A percentile compares a stretch with the other conserved stretches of the same genome.
phyloP scores from a whole-genome alignment of 2,329 filamentous ascomycete genomes.

The Alternaria burnsii region DNA sequence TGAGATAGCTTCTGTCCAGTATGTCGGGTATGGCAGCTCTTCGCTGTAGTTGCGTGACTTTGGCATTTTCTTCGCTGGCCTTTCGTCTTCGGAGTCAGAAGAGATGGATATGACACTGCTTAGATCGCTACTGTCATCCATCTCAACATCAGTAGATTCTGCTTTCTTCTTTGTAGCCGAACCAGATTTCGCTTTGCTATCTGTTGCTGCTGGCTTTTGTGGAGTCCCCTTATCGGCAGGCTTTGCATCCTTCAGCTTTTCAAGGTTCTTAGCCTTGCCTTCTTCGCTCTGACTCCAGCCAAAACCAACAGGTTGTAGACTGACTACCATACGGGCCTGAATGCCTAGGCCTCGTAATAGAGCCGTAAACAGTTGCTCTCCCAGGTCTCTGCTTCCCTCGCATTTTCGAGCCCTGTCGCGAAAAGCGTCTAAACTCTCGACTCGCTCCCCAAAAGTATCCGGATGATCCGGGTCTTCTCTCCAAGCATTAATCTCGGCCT shows the following conservation, averaged over 20 bases:
- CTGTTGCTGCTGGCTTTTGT: slow-evolving; percentile 7
- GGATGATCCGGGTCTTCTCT: slow-evolving; percentile 69
- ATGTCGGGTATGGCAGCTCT: slow-evolving; percentile 84
- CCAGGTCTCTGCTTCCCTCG: slow-evolving; percentile 84
- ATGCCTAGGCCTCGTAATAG: slow-evolving; percentile 81
- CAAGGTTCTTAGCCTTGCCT: slow-evolving; percentile 62
- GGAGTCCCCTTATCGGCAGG: not conserved
- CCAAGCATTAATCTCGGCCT: slow-evolving; percentile 76
- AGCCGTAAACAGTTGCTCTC: slow-evolving; percentile 88
- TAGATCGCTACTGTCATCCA: slow-evolving; percentile 56
- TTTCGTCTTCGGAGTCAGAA: slow-evolving; percentile 63
- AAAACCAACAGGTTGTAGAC: slow-evolving; percentile 85
- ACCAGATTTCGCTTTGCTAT: slow-evolving; percentile 13
- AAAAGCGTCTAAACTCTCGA: slow-evolving; percentile 73
- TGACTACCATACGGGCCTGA: slow-evolving; percentile 84
- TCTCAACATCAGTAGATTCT: slow-evolving; percentile 18
- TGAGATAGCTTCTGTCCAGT: slow-evolving; percentile 92
- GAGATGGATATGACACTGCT: slow-evolving; percentile 56
- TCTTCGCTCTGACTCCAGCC: slow-evolving; percentile 91
- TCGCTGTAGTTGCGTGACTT: slow-evolving; percentile 68
- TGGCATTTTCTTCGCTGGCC: slow-evolving; percentile 52
- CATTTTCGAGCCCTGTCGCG: slow-evolving; percentile 72
- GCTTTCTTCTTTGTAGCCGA: slow-evolving; percentile 11
- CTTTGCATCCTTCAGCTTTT: slow-evolving; percentile 29
- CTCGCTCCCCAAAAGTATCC: slow-evolving; percentile 77